phyloP scores from a whole-genome alignment of 2,329 filamentous ascomycete genomes.

The Monosporascus ibericus region DNA sequence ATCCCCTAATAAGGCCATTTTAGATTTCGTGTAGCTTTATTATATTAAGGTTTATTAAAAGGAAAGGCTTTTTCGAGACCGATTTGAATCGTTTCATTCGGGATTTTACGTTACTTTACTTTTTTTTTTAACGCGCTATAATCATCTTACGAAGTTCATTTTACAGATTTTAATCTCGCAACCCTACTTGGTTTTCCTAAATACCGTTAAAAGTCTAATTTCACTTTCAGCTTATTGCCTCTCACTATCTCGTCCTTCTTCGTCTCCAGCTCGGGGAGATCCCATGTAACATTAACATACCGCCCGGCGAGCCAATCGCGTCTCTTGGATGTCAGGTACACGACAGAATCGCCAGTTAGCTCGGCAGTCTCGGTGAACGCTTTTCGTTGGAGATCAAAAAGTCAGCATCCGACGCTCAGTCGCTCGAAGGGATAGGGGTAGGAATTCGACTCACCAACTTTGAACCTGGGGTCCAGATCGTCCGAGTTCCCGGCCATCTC shows the following conservation, averaged over 20 bases:
- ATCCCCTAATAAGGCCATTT: too few species aligned
- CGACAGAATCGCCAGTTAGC: constrained; percentile 23
- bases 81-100: too few species aligned
- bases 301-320: constrained; percentile 28
- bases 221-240: constrained; percentile 21
- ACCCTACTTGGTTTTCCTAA: too few species aligned
- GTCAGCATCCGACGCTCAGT: neutral
- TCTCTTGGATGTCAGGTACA: constrained; percentile 22
- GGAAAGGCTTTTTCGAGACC: too few species aligned
- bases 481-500: constrained; percentile 18
- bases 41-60: too few species aligned
- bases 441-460: constrained; percentile 8
- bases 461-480: constrained; percentile 2
- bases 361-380: constrained; percentile 21
- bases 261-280: constrained; percentile 29
- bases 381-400: constrained; percentile 2
- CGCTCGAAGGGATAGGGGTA: neutral
- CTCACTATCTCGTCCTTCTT: constrained; percentile 23
- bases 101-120: too few species aligned
- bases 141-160: too few species aligned
- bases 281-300: constrained; percentile 34
- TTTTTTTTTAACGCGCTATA: too few species aligned
- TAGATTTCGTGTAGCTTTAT: too few species aligned
- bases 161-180: too few species aligned
- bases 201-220: constrained; percentile 14